Evolutionary conservation across 2,329 filamentous ascomycete species (phyloP).

Genomic region (Ophiocordyceps camponoti-saundersi): DNA sequence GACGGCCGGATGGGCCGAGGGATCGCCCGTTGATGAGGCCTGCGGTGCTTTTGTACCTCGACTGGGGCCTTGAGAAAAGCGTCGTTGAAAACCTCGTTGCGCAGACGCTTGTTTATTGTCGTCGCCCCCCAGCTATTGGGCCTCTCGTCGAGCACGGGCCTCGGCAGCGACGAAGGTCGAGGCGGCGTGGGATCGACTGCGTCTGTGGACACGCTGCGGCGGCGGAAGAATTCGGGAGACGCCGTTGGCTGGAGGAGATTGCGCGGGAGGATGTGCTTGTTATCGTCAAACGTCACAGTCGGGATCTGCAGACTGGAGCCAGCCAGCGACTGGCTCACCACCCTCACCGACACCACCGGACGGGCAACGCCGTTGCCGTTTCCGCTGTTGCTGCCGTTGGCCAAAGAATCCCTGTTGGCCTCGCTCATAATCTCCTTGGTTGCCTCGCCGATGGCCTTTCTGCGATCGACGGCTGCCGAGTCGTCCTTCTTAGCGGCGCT

Average conservation of each 20-base stretch:
- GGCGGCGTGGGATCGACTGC: not conserved
- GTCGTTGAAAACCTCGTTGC: conserved; percentile 84
- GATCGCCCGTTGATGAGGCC: conserved; percentile 50
- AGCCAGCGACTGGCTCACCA: conserved; percentile 62
- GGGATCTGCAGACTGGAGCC: conserved; percentile 50
- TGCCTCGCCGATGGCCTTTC: conserved; percentile 15
- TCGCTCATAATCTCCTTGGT: not conserved
- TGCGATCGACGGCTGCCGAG: conserved; percentile 16
- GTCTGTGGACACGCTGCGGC: conserved; percentile 14
- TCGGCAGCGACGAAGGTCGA: conserved; percentile 3
- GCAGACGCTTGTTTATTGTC: conserved; percentile 71
- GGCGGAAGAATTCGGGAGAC: conserved; percentile 14
- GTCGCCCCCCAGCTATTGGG: conserved; percentile 75
- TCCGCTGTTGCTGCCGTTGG: conserved; percentile 3
- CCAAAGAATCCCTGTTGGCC: not conserved
- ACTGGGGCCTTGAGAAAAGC: conserved; percentile 77
- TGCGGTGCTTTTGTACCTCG: conserved; percentile 59
- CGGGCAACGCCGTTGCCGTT: conserved; percentile 3
- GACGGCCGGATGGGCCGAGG: conserved; percentile 32
- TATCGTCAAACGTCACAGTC: conserved; percentile 86
- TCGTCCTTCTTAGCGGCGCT: conserved; percentile 36
- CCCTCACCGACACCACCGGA: conserved; percentile 13
- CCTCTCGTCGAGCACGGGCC: conserved; percentile 32
- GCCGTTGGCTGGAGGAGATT: conserved; percentile 54
- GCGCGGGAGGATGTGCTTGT: conserved; percentile 79